phyloP scores from a whole-genome alignment of 1,139 yeast genomes.

The Ashbya aceris region DNA sequence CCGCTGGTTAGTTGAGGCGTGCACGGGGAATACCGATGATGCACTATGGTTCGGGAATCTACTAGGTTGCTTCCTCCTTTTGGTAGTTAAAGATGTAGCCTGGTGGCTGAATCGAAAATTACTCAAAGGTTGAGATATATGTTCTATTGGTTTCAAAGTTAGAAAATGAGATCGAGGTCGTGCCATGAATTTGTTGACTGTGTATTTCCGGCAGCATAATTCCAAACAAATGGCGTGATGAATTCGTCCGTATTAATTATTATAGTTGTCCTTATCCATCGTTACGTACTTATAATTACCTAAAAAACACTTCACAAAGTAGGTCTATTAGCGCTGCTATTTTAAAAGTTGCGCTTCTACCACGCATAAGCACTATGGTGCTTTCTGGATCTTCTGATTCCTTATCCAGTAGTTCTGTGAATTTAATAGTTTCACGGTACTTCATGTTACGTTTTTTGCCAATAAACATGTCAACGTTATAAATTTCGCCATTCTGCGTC shows the following conservation, averaged over 20 bases:
- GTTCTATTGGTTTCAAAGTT: too few species aligned
- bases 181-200: too few species aligned
- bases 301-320: constrained; percentile 3
- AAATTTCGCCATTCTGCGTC: constrained; percentile 40
- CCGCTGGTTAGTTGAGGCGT: not conserved
- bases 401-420: constrained; percentile 12
- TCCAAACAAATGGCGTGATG: too few species aligned
- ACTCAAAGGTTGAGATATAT: too few species aligned
- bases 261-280: not conserved
- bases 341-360: not conserved
- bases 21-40: constrained; percentile 7
- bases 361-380: constrained; percentile 16
- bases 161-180: too few species aligned
- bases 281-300: not conserved
- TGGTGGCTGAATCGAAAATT: constrained; percentile 5
- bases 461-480: constrained; percentile 25
- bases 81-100: constrained; percentile 11
- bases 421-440: constrained; percentile 3
- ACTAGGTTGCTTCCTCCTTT: constrained; percentile 14
- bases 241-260: not conserved
- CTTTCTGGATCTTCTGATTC: constrained; percentile 18
- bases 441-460: constrained; percentile 19
- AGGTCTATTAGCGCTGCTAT: constrained; percentile 5
- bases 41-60: constrained; percentile 8
- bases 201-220: too few species aligned